A percentile compares a stretch with the other conserved stretches of the same genome.
phyloP scores from a whole-genome alignment of 164 flowering plant species.

The Tetrastigma voinierianum region DNA sequence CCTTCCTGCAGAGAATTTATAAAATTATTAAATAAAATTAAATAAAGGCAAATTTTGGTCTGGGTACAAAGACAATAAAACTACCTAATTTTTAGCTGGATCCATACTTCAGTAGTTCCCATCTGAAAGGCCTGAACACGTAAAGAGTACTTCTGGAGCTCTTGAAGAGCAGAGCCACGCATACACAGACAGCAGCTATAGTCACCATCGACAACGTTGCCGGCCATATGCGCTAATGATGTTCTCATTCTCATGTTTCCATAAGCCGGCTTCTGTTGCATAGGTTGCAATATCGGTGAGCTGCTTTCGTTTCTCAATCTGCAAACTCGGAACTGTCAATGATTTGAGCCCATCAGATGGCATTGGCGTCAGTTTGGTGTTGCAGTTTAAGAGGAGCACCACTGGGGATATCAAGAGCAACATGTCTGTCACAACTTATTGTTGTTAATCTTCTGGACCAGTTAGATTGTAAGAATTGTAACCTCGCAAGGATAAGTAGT shows the following conservation, averaged over 20 bases:
- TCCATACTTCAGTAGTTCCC: conserved; percentile 57
- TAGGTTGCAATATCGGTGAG: conserved; percentile 32
- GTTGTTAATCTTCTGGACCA: conserved; percentile 58
- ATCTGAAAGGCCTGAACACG: conserved; percentile 56
- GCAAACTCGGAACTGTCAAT: conserved; percentile 29
- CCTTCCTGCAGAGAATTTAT: too few species aligned
- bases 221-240: conserved; percentile 54
- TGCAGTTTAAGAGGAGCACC: conserved; percentile 15
- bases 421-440: conserved; percentile 42
- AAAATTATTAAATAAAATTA: too few species aligned
- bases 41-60: too few species aligned
- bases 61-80: too few species aligned
- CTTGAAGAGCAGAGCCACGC: conserved; percentile 71
- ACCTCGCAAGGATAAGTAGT: conserved; percentile 65
- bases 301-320: conserved; percentile 25
- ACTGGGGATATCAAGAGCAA: conserved; percentile 54
- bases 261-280: conserved; percentile 40
- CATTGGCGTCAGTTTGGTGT: conserved; percentile 30
- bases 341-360: conserved; percentile 11
- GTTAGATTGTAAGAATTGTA: conserved; percentile 58
- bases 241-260: conserved; percentile 24
- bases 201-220: conserved; percentile 82
- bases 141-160: conserved; percentile 58
- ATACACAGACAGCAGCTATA: conserved; percentile 84
- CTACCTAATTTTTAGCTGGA: conserved; percentile 23